A percentile compares a stretch with the other conserved stretches of the same genome.
These are phyloP conservation scores for Trichoderma sp. DNA, from an alignment of 2,329 filamentous ascomycete genomes.

Conservation along the genomic window DNA sequence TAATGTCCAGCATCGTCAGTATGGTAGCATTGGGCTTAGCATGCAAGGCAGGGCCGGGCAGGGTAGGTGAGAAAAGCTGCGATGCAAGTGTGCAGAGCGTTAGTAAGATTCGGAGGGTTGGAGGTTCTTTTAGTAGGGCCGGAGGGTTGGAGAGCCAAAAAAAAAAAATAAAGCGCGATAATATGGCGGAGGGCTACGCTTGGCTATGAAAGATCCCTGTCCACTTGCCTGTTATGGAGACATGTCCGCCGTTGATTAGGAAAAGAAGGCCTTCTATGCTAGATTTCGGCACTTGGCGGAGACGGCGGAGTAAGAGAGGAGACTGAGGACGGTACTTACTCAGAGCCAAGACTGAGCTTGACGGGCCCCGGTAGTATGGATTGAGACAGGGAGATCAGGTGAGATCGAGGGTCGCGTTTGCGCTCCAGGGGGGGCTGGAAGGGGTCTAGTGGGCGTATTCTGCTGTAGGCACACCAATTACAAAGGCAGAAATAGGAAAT, in stretches of 20 bases:
- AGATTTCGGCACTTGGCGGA: conserved; percentile 18
- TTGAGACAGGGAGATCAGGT: conserved; percentile 11
- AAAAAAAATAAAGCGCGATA: neutral
- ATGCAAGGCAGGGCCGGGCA: neutral
- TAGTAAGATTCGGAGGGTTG: neutral
- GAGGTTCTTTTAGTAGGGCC: neutral
- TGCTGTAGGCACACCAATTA: too few relatives aligned
- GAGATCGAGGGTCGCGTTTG: conserved; percentile 19
- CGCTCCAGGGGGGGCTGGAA: neutral
- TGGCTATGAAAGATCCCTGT: neutral
- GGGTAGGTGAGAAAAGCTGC: conserved; percentile 11
- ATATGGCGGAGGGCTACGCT: neutral
- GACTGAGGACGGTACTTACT: neutral
- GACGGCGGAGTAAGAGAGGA: conserved; percentile 6
- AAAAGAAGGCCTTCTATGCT: neutral
- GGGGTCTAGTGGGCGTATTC: neutral
- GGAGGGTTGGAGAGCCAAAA: neutral
- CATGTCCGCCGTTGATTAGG: conserved; percentile 14
- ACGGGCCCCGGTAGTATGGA: neutral
- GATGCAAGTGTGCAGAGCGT: neutral
- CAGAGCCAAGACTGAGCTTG: neutral
- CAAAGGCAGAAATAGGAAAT: too few relatives aligned
- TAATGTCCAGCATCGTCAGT: conserved; percentile 1
- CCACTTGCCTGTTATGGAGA: conserved; percentile 24
- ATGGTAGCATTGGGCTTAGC: conserved; percentile 6